phyloP scores from a whole-genome alignment of 2,329 filamentous ascomycete species.

The Epichloe sp. region DNA sequence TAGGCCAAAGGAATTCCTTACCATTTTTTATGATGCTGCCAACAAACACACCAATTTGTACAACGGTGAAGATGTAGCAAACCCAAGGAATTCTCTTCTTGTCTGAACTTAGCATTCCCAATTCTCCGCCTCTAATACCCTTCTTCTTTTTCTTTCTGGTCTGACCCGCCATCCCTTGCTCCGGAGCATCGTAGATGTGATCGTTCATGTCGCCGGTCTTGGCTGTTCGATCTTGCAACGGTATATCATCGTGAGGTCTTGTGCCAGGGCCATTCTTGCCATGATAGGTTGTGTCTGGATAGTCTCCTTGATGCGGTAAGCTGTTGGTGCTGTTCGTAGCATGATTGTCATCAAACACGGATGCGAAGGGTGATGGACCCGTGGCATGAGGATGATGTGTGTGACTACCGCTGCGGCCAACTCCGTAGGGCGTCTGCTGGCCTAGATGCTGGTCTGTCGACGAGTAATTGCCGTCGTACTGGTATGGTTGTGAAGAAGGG shows the following conservation, averaged over 20 bases:
- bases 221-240: constrained; percentile 35
- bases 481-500: constrained; percentile 31
- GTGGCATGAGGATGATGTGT: constrained; percentile 15
- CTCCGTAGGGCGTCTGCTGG: constrained; percentile 12
- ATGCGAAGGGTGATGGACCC: constrained; percentile 45
- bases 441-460: constrained; percentile 1
- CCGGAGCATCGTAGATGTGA: constrained; percentile 48
- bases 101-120: constrained; percentile 45
- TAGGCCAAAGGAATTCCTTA: constrained; percentile 26
- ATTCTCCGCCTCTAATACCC: constrained; percentile 41
- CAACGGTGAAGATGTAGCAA: constrained; percentile 63
- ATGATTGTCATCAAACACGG: constrained; percentile 57
- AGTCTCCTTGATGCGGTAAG: constrained; percentile 22
- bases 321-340: constrained; percentile 35
- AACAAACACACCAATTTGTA: constrained; percentile 78
- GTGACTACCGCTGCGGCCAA: constrained; percentile 14
- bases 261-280: constrained; percentile 23
- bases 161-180: constrained; percentile 13
- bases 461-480: constrained; percentile 15
- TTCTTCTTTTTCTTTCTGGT: constrained; percentile 24
- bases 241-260: constrained; percentile 40
- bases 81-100: constrained; percentile 59
- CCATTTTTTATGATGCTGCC: constrained; percentile 79
- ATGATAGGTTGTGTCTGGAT: constrained; percentile 46
- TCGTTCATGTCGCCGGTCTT: constrained; percentile 36